Conservation (phyloP, 441 rosid genomes). For the Pelargonium citronellum region DNA sequence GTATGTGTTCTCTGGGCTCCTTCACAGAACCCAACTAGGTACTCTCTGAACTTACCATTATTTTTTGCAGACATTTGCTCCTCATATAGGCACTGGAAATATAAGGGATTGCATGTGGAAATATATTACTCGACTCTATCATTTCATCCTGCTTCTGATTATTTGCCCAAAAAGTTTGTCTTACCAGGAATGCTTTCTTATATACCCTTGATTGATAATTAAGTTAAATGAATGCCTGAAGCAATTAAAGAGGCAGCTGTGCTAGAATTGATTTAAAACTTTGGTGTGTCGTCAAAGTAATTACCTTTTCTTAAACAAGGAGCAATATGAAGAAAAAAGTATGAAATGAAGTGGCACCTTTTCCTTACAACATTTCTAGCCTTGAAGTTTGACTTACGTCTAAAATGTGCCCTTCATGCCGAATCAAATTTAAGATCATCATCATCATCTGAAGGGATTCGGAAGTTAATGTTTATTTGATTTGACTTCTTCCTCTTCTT, state of each 20-base stretch:
- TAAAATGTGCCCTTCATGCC: neutral
- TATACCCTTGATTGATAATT: neutral
- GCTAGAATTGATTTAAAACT: neutral
- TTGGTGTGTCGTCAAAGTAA: neutral
- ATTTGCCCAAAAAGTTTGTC: neutral
- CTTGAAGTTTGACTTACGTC: neutral
- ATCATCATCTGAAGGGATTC: neutral
- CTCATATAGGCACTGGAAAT: neutral
- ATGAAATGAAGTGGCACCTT: neutral
- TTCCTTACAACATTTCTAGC: neutral
- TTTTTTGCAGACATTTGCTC: neutral
- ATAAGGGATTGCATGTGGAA: neutral
- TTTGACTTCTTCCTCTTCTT: neutral
- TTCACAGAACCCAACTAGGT: slow-evolving; percentile 36
- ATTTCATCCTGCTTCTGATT: neutral
- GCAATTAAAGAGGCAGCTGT: neutral
- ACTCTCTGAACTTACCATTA: slow-evolving; percentile 3
- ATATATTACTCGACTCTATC: neutral
- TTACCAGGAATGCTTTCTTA: neutral
- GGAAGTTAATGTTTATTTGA: neutral
- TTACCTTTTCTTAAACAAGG: neutral
- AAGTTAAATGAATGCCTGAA: neutral
- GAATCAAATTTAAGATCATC: neutral
- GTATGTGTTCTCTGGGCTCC: slow-evolving; percentile 44
- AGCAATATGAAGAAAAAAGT: neutral